Evolutionary conservation across 23 red algal species (phyloP).

Genomic region (Gracilaria domingensis): DNA sequence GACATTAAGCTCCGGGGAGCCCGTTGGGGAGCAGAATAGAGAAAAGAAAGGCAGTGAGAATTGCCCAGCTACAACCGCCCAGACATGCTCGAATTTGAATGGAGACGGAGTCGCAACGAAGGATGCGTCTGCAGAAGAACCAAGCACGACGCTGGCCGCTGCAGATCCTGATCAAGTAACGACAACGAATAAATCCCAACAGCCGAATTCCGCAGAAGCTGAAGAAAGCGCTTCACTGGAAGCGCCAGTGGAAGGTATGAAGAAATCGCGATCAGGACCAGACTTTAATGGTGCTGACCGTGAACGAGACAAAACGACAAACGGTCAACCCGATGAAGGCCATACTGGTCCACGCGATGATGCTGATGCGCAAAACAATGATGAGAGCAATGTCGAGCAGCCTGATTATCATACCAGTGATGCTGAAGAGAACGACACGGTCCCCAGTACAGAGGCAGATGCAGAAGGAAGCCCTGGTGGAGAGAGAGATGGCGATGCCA

Average conservation of each 20-base stretch:
- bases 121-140: neutral
- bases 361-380: neutral
- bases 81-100: neutral
- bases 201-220: neutral
- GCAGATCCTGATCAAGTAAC: neutral
- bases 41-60: neutral
- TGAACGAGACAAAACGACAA: neutral
- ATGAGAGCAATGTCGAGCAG: neutral
- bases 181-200: neutral
- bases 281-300: neutral
- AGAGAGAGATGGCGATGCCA: neutral
- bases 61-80: no score
- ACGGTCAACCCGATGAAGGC: neutral
- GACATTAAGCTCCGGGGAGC: neutral
- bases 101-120: neutral
- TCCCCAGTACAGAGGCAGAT: neutral
- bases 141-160: neutral
- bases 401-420: neutral
- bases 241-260: slow-evolving; percentile 2
- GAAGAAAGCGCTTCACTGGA: neutral
- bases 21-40: neutral
- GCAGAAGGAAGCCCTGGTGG: neutral
- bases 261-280: neutral
- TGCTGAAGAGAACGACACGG: neutral
- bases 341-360: neutral